phyloP scores from a whole-genome alignment of 768 basidiomycete species.

The Pleurotus platypus region DNA sequence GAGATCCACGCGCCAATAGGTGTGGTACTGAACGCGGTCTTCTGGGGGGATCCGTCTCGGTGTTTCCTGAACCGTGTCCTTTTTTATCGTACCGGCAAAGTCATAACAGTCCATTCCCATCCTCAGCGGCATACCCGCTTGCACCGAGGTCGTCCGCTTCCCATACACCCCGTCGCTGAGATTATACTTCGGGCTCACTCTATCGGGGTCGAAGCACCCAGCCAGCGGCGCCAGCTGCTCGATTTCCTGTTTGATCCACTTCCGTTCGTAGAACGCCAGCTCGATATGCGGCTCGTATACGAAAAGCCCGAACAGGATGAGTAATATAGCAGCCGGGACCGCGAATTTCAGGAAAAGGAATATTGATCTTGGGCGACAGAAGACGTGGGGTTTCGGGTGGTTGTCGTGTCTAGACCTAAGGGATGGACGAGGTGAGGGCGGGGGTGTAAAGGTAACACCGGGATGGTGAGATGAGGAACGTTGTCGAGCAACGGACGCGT shows the following conservation, averaged over 20 bases:
- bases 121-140: conserved; percentile 75
- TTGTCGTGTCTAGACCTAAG: conserved; percentile 23
- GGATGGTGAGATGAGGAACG: conserved; percentile 17
- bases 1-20: conserved; percentile 93
- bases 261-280: conserved; percentile 69
- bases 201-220: conserved; percentile 69
- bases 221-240: conserved; percentile 56
- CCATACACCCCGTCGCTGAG: conserved; percentile 61
- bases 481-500: conserved; percentile 31
- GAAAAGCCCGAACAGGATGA: conserved; percentile 46
- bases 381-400: conserved; percentile 14
- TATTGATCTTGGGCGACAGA: conserved; percentile 32
- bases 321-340: conserved; percentile 31
- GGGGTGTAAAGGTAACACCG: conserved; percentile 16
- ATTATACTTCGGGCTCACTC: conserved; percentile 66
- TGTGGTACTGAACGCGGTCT: conserved; percentile 71
- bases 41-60: conserved; percentile 27
- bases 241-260: conserved; percentile 76
- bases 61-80: conserved; percentile 13
- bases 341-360: conserved; percentile 39
- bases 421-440: conserved; percentile 21
- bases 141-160: conserved; percentile 63
- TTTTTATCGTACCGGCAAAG: conserved; percentile 79
- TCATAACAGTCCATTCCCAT: conserved; percentile 90
- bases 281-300: conserved; percentile 86